Evolutionary conservation across 352 stramenopile species (phyloP).

Genomic region (Globisporangium middletonii): DNA sequence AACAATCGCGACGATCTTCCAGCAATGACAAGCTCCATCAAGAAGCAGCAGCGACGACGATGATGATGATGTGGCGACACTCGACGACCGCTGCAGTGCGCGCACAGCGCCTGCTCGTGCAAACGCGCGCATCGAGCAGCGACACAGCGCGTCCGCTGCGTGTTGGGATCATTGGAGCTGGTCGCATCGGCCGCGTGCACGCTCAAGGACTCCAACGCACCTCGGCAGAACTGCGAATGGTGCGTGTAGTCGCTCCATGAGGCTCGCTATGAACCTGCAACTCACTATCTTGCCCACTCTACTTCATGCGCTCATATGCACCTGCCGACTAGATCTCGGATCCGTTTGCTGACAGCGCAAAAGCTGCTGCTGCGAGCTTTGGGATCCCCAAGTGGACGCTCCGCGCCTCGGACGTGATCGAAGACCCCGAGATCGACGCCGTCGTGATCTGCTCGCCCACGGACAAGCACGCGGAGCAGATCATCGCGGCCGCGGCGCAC

Average conservation of each 20-base stretch:
- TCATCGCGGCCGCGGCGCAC: constrained; percentile 83
- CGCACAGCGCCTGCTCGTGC: not conserved
- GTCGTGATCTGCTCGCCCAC: constrained; percentile 96
- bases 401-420: constrained; percentile 89
- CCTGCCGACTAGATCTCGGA: constrained; percentile 24
- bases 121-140: not conserved
- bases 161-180: constrained; percentile 63
- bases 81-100: not conserved
- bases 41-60: too few relatives aligned
- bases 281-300: not conserved
- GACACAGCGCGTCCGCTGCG: constrained; percentile 18
- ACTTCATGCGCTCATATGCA: not conserved
- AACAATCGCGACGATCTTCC: too few relatives aligned
- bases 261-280: not conserved
- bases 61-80: too few relatives aligned
- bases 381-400: constrained; percentile 60
- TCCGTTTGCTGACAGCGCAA: constrained; percentile 15
- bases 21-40: too few relatives aligned
- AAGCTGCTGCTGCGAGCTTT: constrained; percentile 32
- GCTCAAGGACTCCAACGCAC: constrained; percentile 26
- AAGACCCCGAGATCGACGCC: constrained; percentile 90
- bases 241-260: too few relatives aligned
- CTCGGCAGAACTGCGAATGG: constrained; percentile 15
- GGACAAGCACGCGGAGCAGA: constrained; percentile 92
- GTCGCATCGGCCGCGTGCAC: constrained; percentile 65